Evolutionary conservation across 1,284 basidiomycete species (phyloP).

Genomic region (Ganoderma resinaceum): DNA sequence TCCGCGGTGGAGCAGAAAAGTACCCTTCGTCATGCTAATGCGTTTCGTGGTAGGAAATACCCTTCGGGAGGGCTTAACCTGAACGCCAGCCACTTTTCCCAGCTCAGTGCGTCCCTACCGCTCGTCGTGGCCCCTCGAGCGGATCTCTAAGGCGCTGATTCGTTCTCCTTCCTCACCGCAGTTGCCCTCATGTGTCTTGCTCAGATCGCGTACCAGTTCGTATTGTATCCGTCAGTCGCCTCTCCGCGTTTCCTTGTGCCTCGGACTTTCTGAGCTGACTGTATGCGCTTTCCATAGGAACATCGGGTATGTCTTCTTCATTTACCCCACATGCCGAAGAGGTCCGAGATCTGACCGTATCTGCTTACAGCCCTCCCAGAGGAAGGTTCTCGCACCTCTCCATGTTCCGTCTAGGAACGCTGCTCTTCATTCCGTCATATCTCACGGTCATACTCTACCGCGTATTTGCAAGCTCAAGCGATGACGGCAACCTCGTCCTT

Average conservation of each 20-base stretch:
- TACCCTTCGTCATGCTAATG: not conserved
- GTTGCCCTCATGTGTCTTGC: constrained; percentile 84
- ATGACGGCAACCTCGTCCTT: constrained; percentile 70
- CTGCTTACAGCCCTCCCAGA: constrained; percentile 59
- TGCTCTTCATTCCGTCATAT: constrained; percentile 82
- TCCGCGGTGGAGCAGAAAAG: not conserved
- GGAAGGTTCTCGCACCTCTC: constrained; percentile 85
- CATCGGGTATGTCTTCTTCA: constrained; percentile 25
- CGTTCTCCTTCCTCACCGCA: constrained; percentile 38
- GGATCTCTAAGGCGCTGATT: not conserved
- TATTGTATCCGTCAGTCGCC: constrained; percentile 76
- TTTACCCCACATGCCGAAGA: not conserved
- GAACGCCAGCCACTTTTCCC: constrained; percentile 83
- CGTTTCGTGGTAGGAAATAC: constrained; percentile 59
- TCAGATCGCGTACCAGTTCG: constrained; percentile 84
- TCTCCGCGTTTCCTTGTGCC: not conserved
- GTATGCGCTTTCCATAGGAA: constrained; percentile 18
- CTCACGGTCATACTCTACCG: constrained; percentile 77
- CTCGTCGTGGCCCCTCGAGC: not conserved
- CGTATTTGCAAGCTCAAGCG: constrained; percentile 63
- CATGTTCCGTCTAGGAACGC: constrained; percentile 83
- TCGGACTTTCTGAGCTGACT: not conserved
- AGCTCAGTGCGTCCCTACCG: constrained; percentile 62
- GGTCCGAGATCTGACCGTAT: not conserved
- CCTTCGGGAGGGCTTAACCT: constrained; percentile 76